Evolutionary conservation across 139 green algal species (phyloP).

Genomic region (Tetraselmis chui): DNA sequence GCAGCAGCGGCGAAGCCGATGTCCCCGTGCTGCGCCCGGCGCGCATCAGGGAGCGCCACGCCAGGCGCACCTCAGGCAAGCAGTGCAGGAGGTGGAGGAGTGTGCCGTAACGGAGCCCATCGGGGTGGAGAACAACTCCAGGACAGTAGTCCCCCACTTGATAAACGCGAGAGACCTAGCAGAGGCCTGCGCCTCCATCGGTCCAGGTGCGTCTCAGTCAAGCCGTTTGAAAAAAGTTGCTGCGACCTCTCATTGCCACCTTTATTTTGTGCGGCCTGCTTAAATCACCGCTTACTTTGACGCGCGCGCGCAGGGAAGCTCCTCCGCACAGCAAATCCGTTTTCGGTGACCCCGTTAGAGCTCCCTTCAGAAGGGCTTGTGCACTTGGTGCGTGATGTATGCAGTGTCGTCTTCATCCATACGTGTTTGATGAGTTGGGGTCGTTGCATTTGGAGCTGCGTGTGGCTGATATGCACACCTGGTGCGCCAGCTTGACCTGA

Average conservation of each 20-base stretch:
- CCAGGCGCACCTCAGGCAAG: background rate
- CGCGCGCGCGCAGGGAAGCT: background rate
- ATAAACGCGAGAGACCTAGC: background rate
- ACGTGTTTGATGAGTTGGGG: no score
- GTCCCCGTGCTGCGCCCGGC: no score
- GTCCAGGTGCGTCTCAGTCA: background rate
- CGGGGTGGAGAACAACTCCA: background rate
- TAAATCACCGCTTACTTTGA: background rate
- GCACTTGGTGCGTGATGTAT: background rate
- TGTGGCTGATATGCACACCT: no score
- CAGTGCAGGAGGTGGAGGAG: background rate
- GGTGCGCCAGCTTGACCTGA: background rate
- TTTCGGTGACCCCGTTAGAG: background rate
- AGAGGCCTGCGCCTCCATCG: background rate
- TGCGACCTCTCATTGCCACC: background rate
- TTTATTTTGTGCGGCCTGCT: no score
- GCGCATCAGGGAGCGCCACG: background rate
- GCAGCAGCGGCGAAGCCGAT: background rate
- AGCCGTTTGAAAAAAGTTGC: background rate
- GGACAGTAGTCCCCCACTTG: background rate
- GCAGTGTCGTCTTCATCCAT: no score
- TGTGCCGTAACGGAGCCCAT: no score
- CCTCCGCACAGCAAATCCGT: background rate
- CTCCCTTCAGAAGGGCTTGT: background rate
- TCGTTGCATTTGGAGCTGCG: no score